Evolutionary conservation across 2,329 filamentous ascomycete genomes (phyloP), one percentile per base, ranked within the genome.

Genomic region (Trichophyton equinum): DNA sequence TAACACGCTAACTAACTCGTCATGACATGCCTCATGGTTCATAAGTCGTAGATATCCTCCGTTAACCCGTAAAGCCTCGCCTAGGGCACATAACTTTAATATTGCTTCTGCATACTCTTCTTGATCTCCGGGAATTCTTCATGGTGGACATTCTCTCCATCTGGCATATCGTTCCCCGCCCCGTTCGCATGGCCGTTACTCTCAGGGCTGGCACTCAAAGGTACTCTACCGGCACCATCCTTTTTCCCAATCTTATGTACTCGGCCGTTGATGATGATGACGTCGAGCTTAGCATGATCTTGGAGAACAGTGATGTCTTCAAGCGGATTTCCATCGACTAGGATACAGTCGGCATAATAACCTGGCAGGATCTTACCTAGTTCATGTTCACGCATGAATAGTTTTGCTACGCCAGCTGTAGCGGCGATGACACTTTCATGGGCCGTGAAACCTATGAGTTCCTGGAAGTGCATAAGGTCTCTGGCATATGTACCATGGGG

Each of bases 401-500:
- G 65, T 53, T 73, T 74, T 1, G 75, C 76, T 60, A 73, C 68
- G 61, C 68, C 71, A 53, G 63, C 71, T 0, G 76, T 78, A 0
- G 78, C 75, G 1, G 77, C 73, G 27, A 79, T 71, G 38, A 79
- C 70, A 4, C 73, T 65, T 60, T 80, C 78, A 51, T 73, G 71
- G 0, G 76, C 70, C 0, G 77, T 78, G 64, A 78, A 79, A 1
- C 69, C 75, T 4, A 79, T 67, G 0, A 77, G 68, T 9, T 77
- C 75, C 13, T 75, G 71, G 56, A 79, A 79, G 60, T 79, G 77
- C 42, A 71, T 74, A 2, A 79, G 70, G 60, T 80, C 78, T 1
- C 73, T 71, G 0, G 77, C 76, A 64, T 79, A 79, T 0, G 77
- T 78, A 6, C 77, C 77, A 49, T 79, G 77, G 0, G 76, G 77